Conservation (phyloP, 108 stramenopile species). For the Stephanodiscus minutulus region DNA sequence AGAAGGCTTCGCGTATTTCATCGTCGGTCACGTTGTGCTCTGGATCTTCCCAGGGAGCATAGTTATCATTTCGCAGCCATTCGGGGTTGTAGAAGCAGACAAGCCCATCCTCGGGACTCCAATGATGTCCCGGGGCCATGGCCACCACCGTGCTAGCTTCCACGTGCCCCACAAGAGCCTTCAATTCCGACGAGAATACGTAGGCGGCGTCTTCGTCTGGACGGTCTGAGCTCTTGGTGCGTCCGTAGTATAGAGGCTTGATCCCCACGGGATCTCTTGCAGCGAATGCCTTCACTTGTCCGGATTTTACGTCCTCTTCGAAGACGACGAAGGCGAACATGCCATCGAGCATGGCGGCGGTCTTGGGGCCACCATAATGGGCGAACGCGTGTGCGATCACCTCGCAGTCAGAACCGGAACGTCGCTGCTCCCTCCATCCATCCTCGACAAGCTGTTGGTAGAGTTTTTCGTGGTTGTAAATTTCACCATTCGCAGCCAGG, state of each 20-base stretch:
- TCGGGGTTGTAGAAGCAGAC: constrained; percentile 70
- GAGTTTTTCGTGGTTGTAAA: constrained; percentile 70
- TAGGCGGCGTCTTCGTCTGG: not conserved
- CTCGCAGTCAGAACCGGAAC: constrained; percentile 69
- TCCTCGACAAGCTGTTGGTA: constrained; percentile 50
- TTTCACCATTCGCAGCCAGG: constrained; percentile 78
- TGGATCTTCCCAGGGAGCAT: constrained; percentile 58
- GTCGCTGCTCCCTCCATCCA: constrained; percentile 54
- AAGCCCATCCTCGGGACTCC: constrained; percentile 68
- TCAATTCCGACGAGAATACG: constrained; percentile 67
- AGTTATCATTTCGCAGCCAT: constrained; percentile 67
- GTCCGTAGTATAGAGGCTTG: constrained; percentile 78
- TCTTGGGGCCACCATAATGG: constrained; percentile 52
- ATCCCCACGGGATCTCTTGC: constrained; percentile 78
- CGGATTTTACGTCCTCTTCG: constrained; percentile 49
- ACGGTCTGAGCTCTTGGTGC: constrained; percentile 28
- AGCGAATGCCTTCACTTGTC: constrained; percentile 56
- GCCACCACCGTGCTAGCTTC: constrained; percentile 56
- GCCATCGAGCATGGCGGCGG: constrained; percentile 65
- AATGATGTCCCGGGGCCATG: constrained; percentile 77
- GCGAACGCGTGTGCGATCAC: constrained; percentile 74
- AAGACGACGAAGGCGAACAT: constrained; percentile 83
- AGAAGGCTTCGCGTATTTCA: constrained; percentile 66
- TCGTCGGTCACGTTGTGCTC: constrained; percentile 51
- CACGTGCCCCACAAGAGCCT: constrained; percentile 71